These are phyloP conservation scores for Salvia rosmarinus DNA, from an alignment of 257 asterid genomes.

Conservation along the genomic window DNA sequence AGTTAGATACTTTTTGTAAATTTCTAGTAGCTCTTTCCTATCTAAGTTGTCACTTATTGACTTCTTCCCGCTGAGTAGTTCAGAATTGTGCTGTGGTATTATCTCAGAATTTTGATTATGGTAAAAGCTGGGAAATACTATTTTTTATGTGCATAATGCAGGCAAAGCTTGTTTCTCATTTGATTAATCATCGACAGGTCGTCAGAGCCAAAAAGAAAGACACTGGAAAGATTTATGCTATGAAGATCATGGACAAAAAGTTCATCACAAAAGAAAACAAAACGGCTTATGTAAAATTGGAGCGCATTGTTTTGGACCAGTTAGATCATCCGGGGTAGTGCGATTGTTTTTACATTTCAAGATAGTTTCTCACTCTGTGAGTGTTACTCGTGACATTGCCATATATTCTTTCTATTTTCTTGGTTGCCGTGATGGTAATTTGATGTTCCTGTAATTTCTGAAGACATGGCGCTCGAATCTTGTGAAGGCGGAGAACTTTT, in stretches of 20 bases:
- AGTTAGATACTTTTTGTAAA: background rate
- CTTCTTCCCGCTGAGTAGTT: background rate
- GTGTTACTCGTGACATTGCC: slow-evolving; percentile 40
- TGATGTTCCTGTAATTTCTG: slow-evolving; percentile 39
- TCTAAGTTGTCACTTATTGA: background rate
- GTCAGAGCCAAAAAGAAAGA: slow-evolving; percentile 98
- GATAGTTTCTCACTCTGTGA: slow-evolving; percentile 91
- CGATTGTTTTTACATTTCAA: slow-evolving; percentile 88
- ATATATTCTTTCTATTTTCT: slow-evolving; percentile 3
- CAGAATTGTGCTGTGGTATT: background rate
- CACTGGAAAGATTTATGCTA: slow-evolving; percentile 78
- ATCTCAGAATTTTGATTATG: background rate
- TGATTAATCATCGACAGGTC: slow-evolving; percentile 56
- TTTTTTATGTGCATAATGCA: slow-evolving; percentile 17
- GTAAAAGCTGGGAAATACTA: background rate
- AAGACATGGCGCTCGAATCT: slow-evolving; percentile 98
- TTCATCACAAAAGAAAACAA: slow-evolving; percentile 97
- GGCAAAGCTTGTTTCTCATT: slow-evolving; percentile 22
- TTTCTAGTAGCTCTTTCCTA: background rate
- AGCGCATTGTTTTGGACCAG: slow-evolving; percentile 96
- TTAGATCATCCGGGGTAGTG: slow-evolving; percentile 94
- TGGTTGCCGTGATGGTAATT: slow-evolving; percentile 35
- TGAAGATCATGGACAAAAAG: slow-evolving; percentile 98
- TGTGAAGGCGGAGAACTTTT: slow-evolving; percentile 99
- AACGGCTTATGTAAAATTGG: slow-evolving; percentile 96